phyloP scores from a whole-genome alignment of 139 green algal genomes.

The Penium margaritaceum region DNA sequence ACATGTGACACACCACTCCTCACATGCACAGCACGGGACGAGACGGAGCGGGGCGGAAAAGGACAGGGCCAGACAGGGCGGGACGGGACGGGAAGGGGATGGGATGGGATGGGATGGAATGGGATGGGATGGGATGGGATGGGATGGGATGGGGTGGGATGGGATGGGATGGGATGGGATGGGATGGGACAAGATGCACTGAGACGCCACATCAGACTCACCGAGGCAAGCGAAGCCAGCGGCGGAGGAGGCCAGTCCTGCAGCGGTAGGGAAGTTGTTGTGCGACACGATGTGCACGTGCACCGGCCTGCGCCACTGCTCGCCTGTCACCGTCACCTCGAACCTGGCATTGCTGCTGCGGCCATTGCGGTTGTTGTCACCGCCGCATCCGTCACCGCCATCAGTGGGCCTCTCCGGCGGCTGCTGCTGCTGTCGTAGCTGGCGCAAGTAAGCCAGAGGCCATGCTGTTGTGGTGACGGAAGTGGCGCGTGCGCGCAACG shows the following conservation, averaged over 20 bases:
- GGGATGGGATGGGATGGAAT: slow-evolving; percentile 20
- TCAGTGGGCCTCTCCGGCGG: too few species aligned
- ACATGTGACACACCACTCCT: too few species aligned
- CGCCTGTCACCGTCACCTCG: slow-evolving; percentile 13
- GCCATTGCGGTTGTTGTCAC: too few species aligned
- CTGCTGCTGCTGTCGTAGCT: too few species aligned
- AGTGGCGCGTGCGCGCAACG: slow-evolving; percentile 18
- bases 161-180: slow-evolving; percentile 22
- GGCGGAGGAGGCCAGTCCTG: slow-evolving; percentile 47
- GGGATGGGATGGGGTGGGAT: slow-evolving; percentile 25
- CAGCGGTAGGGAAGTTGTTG: slow-evolving; percentile 49
- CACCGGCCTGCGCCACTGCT: slow-evolving; percentile 14
- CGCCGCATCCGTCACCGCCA: too few species aligned
- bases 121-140: slow-evolving; percentile 25
- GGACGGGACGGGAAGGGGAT: slow-evolving; percentile 11
- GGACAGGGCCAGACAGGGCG: slow-evolving; percentile 1
- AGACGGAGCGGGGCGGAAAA: background rate
- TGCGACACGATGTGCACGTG: slow-evolving; percentile 35
- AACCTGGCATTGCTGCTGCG: too few species aligned
- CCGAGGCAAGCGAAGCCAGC: slow-evolving; percentile 45
- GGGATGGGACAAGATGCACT: slow-evolving; percentile 21
- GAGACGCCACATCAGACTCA: slow-evolving; percentile 25
- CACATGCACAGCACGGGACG: too few species aligned
- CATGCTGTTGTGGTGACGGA: too few species aligned
- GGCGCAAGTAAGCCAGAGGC: too few species aligned